Conservation (phyloP, 106 monocot species). For the Acorus gramineus region DNA sequence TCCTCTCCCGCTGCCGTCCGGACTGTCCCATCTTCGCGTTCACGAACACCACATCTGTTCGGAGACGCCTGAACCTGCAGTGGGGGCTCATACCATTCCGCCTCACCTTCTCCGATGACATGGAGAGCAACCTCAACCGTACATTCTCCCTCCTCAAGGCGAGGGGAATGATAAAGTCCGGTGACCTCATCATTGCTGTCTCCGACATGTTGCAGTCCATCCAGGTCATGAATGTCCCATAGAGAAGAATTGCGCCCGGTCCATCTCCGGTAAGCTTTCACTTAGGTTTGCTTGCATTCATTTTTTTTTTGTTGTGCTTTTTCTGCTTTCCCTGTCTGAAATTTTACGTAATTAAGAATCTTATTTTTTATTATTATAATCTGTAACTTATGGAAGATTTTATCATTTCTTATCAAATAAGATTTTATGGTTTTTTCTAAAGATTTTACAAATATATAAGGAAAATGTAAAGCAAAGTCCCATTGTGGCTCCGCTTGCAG, state of each 20-base stretch:
- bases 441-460: too few species aligned
- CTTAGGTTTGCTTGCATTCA: too few species aligned
- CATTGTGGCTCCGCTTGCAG: too few species aligned
- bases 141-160: slow-evolving; percentile 89
- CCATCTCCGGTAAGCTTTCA: too few species aligned
- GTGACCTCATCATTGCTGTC: slow-evolving; percentile 71
- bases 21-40: slow-evolving; percentile 98
- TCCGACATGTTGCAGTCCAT: slow-evolving; percentile 72
- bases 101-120: slow-evolving; percentile 80
- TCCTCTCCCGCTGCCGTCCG: slow-evolving; percentile 86
- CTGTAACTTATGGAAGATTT: too few species aligned
- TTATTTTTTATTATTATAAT: too few species aligned
- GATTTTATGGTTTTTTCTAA: too few species aligned
- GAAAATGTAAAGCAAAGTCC: too few species aligned
- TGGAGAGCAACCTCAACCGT: slow-evolving; percentile 97
- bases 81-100: slow-evolving; percentile 99
- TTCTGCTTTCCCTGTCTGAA: too few species aligned
- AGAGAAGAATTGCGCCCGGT: neutral
- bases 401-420: too few species aligned
- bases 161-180: slow-evolving; percentile 88
- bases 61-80: slow-evolving; percentile 82
- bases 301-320: too few species aligned
- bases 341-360: too few species aligned
- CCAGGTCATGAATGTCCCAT: slow-evolving; percentile 75
- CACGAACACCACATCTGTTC: slow-evolving; percentile 69